Base-by-base conservation (phyloP, 108 stramenopile genomes). In the Nannochloropsis salina region DNA sequence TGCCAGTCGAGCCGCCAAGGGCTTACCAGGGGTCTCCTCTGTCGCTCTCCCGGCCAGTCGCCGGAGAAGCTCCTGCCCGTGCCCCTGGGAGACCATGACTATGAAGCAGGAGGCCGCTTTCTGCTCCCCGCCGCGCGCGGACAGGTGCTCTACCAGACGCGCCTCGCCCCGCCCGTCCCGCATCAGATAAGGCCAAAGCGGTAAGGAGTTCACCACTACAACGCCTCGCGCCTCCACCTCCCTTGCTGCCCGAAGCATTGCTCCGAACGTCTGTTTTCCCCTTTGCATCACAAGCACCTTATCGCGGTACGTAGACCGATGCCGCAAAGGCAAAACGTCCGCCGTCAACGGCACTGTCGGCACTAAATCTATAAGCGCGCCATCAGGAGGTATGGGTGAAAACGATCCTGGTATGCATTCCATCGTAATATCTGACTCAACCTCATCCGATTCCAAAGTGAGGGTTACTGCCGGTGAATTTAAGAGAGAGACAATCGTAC, bases 261-360 rank as follows among this genome's bases (percentile, higher is more conserved):
- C 61, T n/a, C 61, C 61, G n/a, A 74, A 74, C 3, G 61, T 74
- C 61, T 74, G 61, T 0, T 74, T 74, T n/a, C 61, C 61, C 61
- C 61, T 74, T n/a, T 74, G 61, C n/a, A n/a, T 74, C 4, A 74
- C 61, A n/a, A 74, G 61, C 61, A 74, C 61, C 61, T 74, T 74
- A n/a, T n/a, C 61, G 4, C n/a, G 61, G n/a, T n/a, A 74, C n/a
- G 61, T n/a, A n/a, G 20, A 15, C 61, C n/a, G 4, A n/a, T 74
- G 15, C 20, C 61, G 61, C 61, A 74, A 74, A 15, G 61, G 61
- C 61, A 74, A 74, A 15, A 3, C 61, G 61, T 74, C 61, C 15
- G 61, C 61, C 61, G n/a, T 4, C n/a, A 74, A 74, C 20, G 61
- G 61, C 20, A n/a, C 61, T n/a, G 61, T n/a, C n/a, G 15, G 61